Conservation (phyloP, 2,329 filamentous ascomycete genomes). For the Intubia oerlemansii region DNA sequence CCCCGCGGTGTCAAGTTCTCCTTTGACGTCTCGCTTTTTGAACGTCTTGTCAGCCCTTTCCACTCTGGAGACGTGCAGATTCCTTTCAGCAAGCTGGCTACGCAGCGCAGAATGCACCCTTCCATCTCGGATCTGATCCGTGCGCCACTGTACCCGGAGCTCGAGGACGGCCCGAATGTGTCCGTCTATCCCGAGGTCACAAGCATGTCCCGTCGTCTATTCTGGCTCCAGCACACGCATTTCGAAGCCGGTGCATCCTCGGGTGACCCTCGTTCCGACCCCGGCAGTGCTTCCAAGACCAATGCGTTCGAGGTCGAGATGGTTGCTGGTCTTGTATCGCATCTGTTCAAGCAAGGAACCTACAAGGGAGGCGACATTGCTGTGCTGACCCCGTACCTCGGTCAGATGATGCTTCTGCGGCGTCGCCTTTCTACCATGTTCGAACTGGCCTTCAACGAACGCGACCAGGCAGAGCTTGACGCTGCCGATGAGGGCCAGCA, state of each 20-base stretch:
- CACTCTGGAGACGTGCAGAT: conserved; percentile 3
- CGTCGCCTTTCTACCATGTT: conserved; percentile 17
- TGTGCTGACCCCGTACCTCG: conserved; percentile 44
- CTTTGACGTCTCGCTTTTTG: conserved; percentile 39
- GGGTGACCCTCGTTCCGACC: conserved; percentile 9
- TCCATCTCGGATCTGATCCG: conserved; percentile 36
- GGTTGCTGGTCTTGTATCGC: conserved; percentile 37
- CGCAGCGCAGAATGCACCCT: conserved; percentile 45
- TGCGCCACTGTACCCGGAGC: conserved; percentile 30
- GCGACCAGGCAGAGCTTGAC: conserved; percentile 32
- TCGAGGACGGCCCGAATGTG: conserved; percentile 26
- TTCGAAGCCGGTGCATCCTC: conserved; percentile 18
- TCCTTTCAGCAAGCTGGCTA: conserved; percentile 22
- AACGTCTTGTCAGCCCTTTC: conserved; percentile 17
- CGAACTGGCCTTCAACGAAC: conserved; percentile 41
- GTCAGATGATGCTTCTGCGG: conserved; percentile 32
- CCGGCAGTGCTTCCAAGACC: conserved; percentile 20
- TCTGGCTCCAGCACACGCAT: conserved; percentile 39
- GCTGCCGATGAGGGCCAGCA: too few relatives aligned
- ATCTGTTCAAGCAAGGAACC: conserved; percentile 41
- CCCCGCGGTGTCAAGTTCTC: conserved; percentile 24
- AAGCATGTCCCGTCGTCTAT: conserved; percentile 30
- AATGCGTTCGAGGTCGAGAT: conserved; percentile 44
- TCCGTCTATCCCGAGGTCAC: conserved; percentile 22
- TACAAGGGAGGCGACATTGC: conserved; percentile 43